A percentile compares a stretch with the other conserved stretches of the same genome.
Conservation (phyloP, 805 yeast genomes). For the Ogataea naganishii region DNA sequence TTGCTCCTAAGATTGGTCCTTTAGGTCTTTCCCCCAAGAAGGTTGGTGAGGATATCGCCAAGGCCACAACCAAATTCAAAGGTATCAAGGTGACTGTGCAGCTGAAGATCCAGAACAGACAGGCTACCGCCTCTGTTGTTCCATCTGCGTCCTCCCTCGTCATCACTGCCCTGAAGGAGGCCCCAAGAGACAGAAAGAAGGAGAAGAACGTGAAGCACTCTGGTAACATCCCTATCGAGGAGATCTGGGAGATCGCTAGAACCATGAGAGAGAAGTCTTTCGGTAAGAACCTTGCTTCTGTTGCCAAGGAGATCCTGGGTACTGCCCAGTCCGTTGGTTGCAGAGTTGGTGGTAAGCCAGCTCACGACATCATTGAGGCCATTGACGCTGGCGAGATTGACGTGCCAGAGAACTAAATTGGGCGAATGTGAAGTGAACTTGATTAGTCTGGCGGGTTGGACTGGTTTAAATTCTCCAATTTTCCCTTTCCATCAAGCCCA, state of each 20-base stretch:
- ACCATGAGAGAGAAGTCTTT: conserved; percentile 95
- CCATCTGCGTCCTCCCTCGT: conserved; percentile 99
- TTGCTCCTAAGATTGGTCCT: conserved; percentile 99
- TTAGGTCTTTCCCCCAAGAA: conserved; percentile 99
- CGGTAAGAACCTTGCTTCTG: conserved; percentile 95
- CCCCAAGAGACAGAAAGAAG: conserved; percentile 99
- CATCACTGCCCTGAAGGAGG: conserved; percentile 98
- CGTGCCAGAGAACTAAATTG: conserved; percentile 66
- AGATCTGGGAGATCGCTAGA: conserved; percentile 95
- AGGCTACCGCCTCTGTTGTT: conserved; percentile 96
- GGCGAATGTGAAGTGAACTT: no score
- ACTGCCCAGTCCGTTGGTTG: conserved; percentile 99
- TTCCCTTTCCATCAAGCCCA: no score
- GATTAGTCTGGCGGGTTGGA: no score
- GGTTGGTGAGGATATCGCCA: conserved; percentile 99
- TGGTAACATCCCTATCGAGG: conserved; percentile 97
- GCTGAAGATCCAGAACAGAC: conserved; percentile 99
- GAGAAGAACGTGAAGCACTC: conserved; percentile 99
- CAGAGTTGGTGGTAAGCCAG: conserved; percentile 99
- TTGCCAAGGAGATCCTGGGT: conserved; percentile 97
- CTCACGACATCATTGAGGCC: conserved; percentile 97
- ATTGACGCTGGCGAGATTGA: conserved; percentile 98
- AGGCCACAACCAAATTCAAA: conserved; percentile 98
- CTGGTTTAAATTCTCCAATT: no score
- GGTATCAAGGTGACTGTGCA: conserved; percentile 99